Evolutionary conservation across 2,329 filamentous ascomycete species (phyloP).

Genomic region (Colletotrichum lupini): DNA sequence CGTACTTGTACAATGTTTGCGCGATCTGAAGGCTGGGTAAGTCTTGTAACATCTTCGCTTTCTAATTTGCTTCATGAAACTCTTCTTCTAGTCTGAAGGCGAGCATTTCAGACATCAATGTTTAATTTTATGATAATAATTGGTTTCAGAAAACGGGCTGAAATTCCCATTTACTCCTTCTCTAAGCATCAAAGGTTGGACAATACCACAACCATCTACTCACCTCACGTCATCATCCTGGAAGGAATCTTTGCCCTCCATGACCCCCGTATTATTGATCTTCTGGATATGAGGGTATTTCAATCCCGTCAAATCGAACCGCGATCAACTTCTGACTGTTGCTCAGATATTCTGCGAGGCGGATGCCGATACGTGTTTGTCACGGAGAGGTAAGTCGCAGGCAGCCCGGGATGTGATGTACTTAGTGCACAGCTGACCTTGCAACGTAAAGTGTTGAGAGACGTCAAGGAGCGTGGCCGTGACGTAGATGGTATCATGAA

Average conservation of each 20-base stretch:
- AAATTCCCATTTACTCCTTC: conserved; percentile 96
- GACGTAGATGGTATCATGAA: conserved; percentile 97
- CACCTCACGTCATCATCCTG: conserved; percentile 92
- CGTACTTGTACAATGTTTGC: conserved; percentile 80
- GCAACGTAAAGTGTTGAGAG: conserved; percentile 74
- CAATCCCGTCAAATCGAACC: background rate
- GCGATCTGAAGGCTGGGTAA: conserved; percentile 92
- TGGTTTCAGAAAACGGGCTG: conserved; percentile 78
- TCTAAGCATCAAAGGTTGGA: conserved; percentile 85
- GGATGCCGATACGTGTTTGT: conserved; percentile 92
- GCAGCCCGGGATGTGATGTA: conserved; percentile 24
- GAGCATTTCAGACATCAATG: background rate
- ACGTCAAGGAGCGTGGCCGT: conserved; percentile 88
- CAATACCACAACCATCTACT: conserved; percentile 90
- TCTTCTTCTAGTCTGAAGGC: too few relatives aligned
- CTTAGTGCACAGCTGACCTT: conserved; percentile 23
- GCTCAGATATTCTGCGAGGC: conserved; percentile 91
- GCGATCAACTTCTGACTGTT: background rate
- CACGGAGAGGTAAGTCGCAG: conserved; percentile 76
- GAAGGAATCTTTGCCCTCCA: conserved; percentile 97
- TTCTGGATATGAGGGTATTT: conserved; percentile 87
- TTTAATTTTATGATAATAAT: background rate
- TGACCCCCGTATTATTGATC: conserved; percentile 83
- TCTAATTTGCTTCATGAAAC: conserved; percentile 8
- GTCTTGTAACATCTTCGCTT: conserved; percentile 37